Percentiles rank a stretch among this genome's conserved stretches.
Conservation (phyloP, 2,329 filamentous ascomycete genomes). For the Onygenales sp. region DNA sequence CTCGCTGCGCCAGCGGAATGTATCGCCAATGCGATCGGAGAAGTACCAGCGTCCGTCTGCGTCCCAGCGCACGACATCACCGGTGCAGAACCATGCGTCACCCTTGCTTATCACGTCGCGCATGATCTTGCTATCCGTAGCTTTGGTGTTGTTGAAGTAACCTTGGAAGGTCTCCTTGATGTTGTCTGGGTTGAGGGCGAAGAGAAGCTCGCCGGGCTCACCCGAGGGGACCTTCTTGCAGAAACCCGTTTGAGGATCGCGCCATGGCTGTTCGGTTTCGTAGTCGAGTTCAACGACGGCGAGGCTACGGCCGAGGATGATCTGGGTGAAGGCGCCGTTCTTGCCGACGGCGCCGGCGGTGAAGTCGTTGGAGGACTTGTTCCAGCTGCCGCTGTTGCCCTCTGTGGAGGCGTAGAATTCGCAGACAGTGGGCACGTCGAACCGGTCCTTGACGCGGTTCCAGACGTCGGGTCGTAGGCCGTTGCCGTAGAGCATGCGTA, state of each 20-base stretch:
- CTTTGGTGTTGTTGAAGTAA: conserved; percentile 65
- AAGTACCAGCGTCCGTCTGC: conserved; percentile 66
- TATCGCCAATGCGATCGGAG: conserved; percentile 54
- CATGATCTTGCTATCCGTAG: conserved; percentile 64
- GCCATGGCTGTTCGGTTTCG: conserved; percentile 56
- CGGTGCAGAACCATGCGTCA: conserved; percentile 74
- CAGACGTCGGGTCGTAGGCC: conserved; percentile 79
- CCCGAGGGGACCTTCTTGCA: conserved; percentile 52
- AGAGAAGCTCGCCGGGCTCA: conserved; percentile 67
- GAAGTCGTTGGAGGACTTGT: conserved; percentile 63
- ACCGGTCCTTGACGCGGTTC: conserved; percentile 73
- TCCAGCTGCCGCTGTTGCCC: conserved; percentile 60
- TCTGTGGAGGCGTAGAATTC: conserved; percentile 80
- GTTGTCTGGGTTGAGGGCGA: conserved; percentile 56
- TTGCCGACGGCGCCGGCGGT: conserved; percentile 69
- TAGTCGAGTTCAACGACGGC: conserved; percentile 63
- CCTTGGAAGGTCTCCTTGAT: conserved; percentile 63
- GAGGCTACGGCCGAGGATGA: conserved; percentile 43
- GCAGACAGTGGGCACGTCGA: conserved; percentile 61
- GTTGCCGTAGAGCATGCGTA: conserved; percentile 74
- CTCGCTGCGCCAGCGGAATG: conserved; percentile 58
- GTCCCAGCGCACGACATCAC: conserved; percentile 70
- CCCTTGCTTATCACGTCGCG: conserved; percentile 63
- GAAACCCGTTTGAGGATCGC: conserved; percentile 60
- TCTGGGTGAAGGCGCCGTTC: conserved; percentile 51